These are phyloP conservation scores for Thinopyrum elongatum DNA, from an alignment of 176 grass and related monocot species.

Conservation along the genomic window DNA sequence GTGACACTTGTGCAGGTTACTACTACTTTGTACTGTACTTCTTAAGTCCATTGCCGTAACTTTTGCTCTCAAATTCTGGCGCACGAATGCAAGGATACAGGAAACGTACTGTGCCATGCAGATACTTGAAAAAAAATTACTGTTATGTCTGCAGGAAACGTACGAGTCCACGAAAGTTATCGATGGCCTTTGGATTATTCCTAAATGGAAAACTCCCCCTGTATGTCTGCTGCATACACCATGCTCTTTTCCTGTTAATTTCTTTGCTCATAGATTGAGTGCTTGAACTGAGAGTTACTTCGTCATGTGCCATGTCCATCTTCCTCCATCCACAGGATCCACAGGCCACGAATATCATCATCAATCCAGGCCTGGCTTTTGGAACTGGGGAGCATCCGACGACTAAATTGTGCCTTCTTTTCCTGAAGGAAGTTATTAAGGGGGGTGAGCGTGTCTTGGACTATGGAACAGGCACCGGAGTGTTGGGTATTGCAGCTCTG, in stretches of 20 bases:
- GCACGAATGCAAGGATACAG: too few species aligned
- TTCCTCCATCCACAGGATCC: constrained; percentile 47
- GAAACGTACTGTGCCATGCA: background rate
- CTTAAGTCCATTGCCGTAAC: background rate
- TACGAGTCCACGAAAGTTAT: constrained; percentile 64
- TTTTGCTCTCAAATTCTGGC: background rate
- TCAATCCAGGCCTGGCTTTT: constrained; percentile 87
- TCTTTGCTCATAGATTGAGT: constrained; percentile 8
- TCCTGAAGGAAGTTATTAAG: constrained; percentile 54
- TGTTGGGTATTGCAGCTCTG: constrained; percentile 81
- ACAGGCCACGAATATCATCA: constrained; percentile 83
- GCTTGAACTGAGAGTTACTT: constrained; percentile 5
- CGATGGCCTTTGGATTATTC: constrained; percentile 89
- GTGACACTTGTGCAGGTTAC: constrained; percentile 61
- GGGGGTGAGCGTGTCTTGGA: constrained; percentile 79
- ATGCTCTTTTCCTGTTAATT: background rate
- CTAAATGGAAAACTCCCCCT: constrained; percentile 77
- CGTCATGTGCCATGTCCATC: background rate
- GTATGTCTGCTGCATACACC: constrained; percentile 45
- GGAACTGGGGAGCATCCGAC: constrained; percentile 88
- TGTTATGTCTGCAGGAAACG: constrained; percentile 49
- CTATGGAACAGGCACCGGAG: constrained; percentile 84
- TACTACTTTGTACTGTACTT: background rate
- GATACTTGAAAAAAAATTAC: constrained; percentile 11
- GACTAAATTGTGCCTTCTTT: constrained; percentile 80